Conservation (phyloP, 2,329 filamentous ascomycete species). For the Cladophialophora yegresii region DNA sequence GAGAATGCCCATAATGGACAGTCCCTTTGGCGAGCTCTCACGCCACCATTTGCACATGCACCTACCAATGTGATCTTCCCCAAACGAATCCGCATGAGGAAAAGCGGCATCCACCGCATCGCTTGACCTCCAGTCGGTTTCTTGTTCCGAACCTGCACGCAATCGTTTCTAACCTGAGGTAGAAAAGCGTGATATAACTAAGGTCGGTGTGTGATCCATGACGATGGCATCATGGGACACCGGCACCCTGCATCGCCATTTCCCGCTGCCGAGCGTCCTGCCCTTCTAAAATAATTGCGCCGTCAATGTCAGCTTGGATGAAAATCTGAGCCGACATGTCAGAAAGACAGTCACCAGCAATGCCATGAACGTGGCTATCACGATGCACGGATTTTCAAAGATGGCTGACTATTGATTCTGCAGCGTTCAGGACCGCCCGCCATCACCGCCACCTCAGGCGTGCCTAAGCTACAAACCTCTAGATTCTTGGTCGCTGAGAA, state of each 20-base stretch:
- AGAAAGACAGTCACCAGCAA: neutral
- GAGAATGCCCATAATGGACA: neutral
- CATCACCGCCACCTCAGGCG: neutral
- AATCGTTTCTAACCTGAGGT: neutral
- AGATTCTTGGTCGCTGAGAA: neutral
- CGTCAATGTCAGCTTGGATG: neutral
- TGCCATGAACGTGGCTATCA: neutral
- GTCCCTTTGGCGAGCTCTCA: no score
- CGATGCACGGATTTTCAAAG: neutral
- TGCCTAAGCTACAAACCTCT: neutral
- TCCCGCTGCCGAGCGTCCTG: neutral
- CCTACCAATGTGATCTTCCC: neutral
- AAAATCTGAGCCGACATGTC: neutral
- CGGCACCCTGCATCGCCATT: slow-evolving; percentile 1
- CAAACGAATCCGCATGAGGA: neutral
- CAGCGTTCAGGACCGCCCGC: neutral
- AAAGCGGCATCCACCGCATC: neutral
- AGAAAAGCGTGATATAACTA: neutral
- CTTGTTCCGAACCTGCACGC: neutral
- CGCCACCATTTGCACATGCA: neutral
- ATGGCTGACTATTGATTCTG: neutral
- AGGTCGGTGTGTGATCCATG: neutral
- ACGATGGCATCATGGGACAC: slow-evolving; percentile 3
- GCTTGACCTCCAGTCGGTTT: neutral
- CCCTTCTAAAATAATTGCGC: neutral